phyloP scores from a whole-genome alignment of 2,329 filamentous ascomycete species.

The Alternaria triticimaculans region DNA sequence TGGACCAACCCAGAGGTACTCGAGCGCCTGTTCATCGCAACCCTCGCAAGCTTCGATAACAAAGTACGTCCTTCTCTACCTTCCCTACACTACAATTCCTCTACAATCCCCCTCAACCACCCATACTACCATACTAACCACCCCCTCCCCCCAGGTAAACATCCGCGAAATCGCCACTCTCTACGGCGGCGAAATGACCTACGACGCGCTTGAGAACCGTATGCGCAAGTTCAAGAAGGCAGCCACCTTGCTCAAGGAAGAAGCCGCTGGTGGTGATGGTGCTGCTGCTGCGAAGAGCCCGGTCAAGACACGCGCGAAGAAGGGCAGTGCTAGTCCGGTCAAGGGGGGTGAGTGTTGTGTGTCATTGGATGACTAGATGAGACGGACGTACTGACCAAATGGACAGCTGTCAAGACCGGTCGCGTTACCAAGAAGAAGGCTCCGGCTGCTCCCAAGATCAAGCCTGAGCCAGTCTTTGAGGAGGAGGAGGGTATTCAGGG shows the following conservation, averaged over 20 bases:
- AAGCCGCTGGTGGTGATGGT: no score
- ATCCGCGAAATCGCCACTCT: conserved; percentile 52
- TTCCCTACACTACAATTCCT: no score
- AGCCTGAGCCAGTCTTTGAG: conserved; percentile 1
- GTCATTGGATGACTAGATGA: not conserved
- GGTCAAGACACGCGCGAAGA: conserved; percentile 8
- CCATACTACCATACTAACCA: conserved; percentile 4
- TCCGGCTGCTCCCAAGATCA: conserved; percentile 9
- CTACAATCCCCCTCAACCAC: not conserved
- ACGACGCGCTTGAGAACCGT: conserved; percentile 56
- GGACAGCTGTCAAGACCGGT: conserved; percentile 3
- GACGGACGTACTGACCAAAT: not conserved
- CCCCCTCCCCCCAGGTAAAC: conserved; percentile 49
- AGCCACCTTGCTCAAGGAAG: conserved; percentile 41
- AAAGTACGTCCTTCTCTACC: conserved; percentile 33
- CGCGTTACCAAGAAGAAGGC: conserved; percentile 28
- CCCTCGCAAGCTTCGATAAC: conserved; percentile 44
- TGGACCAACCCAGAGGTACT: conserved; percentile 46
- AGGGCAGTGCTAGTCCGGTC: not conserved
- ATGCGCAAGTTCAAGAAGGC: conserved; percentile 55
- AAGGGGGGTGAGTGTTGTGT: not conserved
- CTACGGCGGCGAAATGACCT: conserved; percentile 56
- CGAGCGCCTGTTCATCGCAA: conserved; percentile 50
- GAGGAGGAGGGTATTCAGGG: not conserved
- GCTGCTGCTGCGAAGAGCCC: conserved; percentile 7